Evolutionary conservation across 345 rosid species (phyloP).

Genomic region (Ceriops decandra): DNA sequence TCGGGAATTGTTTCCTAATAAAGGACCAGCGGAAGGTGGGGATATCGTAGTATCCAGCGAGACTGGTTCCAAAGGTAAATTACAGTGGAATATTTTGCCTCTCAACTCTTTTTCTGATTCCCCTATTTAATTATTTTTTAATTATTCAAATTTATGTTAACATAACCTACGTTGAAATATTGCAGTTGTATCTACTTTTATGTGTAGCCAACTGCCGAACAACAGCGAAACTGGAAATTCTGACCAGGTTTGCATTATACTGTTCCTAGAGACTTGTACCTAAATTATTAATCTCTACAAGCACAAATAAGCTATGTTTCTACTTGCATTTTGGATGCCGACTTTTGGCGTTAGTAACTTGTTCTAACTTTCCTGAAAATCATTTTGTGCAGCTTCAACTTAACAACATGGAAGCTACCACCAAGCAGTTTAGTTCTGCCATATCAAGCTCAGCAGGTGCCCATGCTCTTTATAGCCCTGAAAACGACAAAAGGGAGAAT

Average conservation of each 20-base stretch:
- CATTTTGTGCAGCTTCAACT: neutral
- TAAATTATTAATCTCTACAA: too few species aligned
- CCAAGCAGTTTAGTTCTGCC: too few species aligned
- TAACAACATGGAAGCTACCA: neutral
- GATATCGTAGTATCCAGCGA: conserved; percentile 3
- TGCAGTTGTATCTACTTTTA: conserved; percentile 26
- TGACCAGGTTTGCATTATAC: conserved; percentile 26
- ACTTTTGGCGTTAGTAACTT: too few species aligned
- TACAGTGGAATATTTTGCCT: neutral
- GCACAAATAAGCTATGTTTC: too few species aligned
- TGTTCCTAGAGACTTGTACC: neutral
- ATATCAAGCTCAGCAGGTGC: neutral
- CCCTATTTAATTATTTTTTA: neutral
- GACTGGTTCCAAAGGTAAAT: conserved; percentile 26
- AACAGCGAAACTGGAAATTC: conserved; percentile 20
- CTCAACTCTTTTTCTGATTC: neutral
- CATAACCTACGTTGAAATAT: conserved; percentile 5
- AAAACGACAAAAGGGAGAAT: conserved; percentile 3
- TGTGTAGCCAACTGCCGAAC: conserved; percentile 14
- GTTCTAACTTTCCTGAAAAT: too few species aligned
- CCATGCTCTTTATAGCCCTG: neutral
- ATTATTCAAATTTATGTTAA: neutral
- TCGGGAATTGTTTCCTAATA: conserved; percentile 3
- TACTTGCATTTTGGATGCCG: too few species aligned
- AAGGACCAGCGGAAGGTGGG: conserved; percentile 26